These are phyloP conservation scores for Geoglossum glabrum DNA, from an alignment of 495 filamentous ascomycete genomes.

Conservation along the genomic window DNA sequence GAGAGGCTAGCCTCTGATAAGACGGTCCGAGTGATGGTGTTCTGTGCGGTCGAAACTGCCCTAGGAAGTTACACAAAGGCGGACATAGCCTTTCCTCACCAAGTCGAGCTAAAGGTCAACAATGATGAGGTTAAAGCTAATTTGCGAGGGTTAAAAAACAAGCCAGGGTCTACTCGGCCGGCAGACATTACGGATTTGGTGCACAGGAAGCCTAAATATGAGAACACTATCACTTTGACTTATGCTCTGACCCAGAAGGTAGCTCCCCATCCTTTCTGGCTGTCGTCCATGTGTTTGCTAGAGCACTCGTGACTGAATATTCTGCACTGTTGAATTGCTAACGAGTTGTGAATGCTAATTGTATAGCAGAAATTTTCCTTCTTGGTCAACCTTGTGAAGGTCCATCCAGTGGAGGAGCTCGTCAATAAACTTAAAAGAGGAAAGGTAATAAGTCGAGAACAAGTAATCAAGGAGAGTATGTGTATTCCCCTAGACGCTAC, in stretches of 20 bases:
- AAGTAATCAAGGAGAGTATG: conserved; percentile 71
- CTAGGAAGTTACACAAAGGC: conserved; percentile 33
- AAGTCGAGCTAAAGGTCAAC: conserved; percentile 83
- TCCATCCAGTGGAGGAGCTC: conserved; percentile 49
- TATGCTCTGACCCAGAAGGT: conserved; percentile 85
- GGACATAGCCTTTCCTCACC: conserved; percentile 76
- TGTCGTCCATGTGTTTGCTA: neutral
- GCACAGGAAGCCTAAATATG: conserved; percentile 44
- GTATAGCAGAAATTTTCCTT: conserved; percentile 51
- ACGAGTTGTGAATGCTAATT: neutral
- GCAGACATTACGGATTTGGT: conserved; percentile 70
- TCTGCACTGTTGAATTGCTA: conserved; percentile 3
- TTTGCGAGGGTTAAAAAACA: conserved; percentile 82
- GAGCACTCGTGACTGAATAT: neutral
- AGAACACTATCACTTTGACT: conserved; percentile 63
- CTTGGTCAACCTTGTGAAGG: conserved; percentile 51
- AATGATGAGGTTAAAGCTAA: conserved; percentile 72
- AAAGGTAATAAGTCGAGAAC: conserved; percentile 57
- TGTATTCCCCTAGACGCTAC: conserved; percentile 2
- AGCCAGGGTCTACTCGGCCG: conserved; percentile 78
- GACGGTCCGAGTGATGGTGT: conserved; percentile 52
- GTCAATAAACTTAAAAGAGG: conserved; percentile 42
- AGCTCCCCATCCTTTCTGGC: conserved; percentile 8
- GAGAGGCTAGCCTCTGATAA: conserved; percentile 30
- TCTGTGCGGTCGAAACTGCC: conserved; percentile 42